Evolutionary conservation across 2,329 filamentous ascomycete species (phyloP), one percentile per base, ranked within the genome.

Genomic region (Podosphaera leucotricha): DNA sequence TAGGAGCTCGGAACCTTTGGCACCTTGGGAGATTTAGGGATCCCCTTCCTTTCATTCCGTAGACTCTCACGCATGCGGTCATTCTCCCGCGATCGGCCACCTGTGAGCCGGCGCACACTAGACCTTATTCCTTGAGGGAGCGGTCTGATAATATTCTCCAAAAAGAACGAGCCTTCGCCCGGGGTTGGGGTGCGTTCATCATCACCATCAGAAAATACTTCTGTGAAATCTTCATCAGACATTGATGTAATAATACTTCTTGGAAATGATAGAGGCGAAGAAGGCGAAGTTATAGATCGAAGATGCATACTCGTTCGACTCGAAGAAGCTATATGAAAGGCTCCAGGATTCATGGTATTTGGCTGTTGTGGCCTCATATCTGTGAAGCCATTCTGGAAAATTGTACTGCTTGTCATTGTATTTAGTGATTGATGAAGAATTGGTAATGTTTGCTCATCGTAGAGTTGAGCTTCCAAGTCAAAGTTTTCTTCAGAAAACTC

Each of bases 401-500:
- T 80, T 0, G 72, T 71, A 1, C 75, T 72, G 43, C 74, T 80
- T 33, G 79, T 77, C 50, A 76, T 87, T 10, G 70, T 56, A 19
- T 68, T 72, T 20, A 80, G 67, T 0, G 84, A 90, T 55, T 90
- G 82, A 53, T 90, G 80, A 5, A 94, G 64, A 43, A 94, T 92
- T 0, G 87, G 87, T 10, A 90, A 67, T 6, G 90, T 92, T 57
- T 92, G 83, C 59, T 93, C 84, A 54, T 94, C 86, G 60, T 95
- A 94, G 0, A 94, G 64, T 56, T 83, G 77, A 19, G 86, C 82
- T 10, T 77, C 80, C 1, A 77, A 76, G 50, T 90, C 80, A 43
- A 76, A 75, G 8, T 68, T 69, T 48, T 76, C 75, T 0, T 71
- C 70, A 0, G 72, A 66, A 49, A 76, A 80, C 50, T 75, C 72